Base-by-base conservation (phyloP, 768 basidiomycete genomes). In the Termitomyces sp. region DNA sequence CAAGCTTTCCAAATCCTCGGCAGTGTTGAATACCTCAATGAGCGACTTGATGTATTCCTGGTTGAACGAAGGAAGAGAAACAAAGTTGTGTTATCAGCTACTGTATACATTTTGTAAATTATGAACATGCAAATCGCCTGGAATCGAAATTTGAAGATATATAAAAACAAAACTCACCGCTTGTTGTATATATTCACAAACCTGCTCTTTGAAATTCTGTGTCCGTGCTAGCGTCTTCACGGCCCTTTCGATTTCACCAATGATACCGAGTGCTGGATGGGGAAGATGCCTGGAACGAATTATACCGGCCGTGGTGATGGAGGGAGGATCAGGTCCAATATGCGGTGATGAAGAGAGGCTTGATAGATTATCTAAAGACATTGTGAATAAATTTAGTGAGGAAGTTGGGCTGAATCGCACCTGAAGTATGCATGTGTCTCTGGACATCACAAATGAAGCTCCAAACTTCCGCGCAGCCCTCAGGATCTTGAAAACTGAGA, bases 381-480 rank as follows among this genome's bases (percentile, higher is more conserved):
- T 51, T 56, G 68, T 66, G 50, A 63, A 48, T 52, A 57, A 44
- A 58, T 52, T 33, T 49, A 18, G 23, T 47, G 48, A 58, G 23
- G 40, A 40, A 54, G 55, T 38, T 46, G 36, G 40, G 51, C 50
- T 36, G 23, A 47, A 52, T 76, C 84, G 65, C 62, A 89, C 87
- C 84, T 72, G 75, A 76, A 28, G 74, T 72, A 65, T 84, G 84
- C 80, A 93, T 81, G 69, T 95, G 93, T 60, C 86, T 82, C 72
- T 95, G 93, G 35, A 98, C 93, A 68, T 96, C 93, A 62, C 83
- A 76, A 66, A 99, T 96, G 71, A 98, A 99, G 67, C 89, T 91
- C 96, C 97, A 99, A 51, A 98, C 92, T 76, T 98, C 95, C 35
- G 87, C 81, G 66, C 96, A 99, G 33, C 95, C 97, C 62, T 94